These are phyloP conservation scores for Zasmidium angulare DNA, from an alignment of 2,329 filamentous ascomycete species.

Conservation along the genomic window DNA sequence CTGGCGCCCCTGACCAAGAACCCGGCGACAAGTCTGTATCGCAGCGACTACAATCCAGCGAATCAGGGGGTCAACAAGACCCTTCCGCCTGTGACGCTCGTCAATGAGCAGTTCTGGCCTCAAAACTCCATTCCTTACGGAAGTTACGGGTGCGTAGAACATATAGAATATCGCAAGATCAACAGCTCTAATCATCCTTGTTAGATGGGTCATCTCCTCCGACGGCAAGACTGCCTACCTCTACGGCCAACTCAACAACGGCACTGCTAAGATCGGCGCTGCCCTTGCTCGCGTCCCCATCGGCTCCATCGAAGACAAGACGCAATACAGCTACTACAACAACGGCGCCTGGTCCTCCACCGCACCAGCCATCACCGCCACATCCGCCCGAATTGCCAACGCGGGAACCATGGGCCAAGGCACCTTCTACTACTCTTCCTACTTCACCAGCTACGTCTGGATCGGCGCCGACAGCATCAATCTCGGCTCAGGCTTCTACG, in stretches of 20 bases:
- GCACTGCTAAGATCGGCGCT: slow-evolving; percentile 10
- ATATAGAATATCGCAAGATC: not conserved
- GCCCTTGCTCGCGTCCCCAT: slow-evolving; percentile 20
- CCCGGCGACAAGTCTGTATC: not conserved
- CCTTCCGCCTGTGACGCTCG: not conserved
- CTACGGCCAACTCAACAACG: slow-evolving; percentile 17
- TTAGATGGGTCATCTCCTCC: slow-evolving; percentile 1
- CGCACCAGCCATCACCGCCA: slow-evolving; percentile 14
- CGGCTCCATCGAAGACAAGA: slow-evolving; percentile 19
- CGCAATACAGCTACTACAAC: slow-evolving; percentile 23
- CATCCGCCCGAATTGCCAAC: slow-evolving; percentile 17
- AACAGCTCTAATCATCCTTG: not conserved
- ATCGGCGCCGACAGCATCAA: slow-evolving; percentile 26
- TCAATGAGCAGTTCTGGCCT: not conserved
- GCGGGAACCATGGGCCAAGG: slow-evolving; percentile 31
- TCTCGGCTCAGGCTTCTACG: slow-evolving; percentile 25
- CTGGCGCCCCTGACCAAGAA: not conserved
- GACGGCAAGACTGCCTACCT: slow-evolving; percentile 20
- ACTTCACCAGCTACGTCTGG: slow-evolving; percentile 32
- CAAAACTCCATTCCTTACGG: not conserved
- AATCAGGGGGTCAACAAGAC: not conserved
- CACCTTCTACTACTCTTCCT: slow-evolving; percentile 32
- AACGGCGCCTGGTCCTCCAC: slow-evolving; percentile 16
- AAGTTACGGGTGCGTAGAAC: not conserved
- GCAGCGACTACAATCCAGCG: not conserved